A percentile compares a stretch with the other conserved stretches of the same genome.
Conservation (phyloP, 1,284 basidiomycete species). For the Papiliotrema laurentii region DNA sequence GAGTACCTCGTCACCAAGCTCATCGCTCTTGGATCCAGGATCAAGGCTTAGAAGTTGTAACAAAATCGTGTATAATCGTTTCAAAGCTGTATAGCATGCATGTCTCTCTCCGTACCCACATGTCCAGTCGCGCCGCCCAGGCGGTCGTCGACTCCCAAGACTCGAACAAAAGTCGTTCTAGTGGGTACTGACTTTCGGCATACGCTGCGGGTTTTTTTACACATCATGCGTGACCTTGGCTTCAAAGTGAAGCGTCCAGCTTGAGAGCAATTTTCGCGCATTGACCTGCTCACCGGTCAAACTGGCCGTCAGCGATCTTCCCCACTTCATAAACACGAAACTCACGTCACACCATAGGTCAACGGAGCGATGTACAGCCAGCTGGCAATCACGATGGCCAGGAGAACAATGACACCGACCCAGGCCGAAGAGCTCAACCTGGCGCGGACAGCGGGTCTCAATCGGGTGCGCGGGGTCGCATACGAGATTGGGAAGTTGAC, state of each 20-base stretch:
- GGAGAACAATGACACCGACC: conserved; percentile 57
- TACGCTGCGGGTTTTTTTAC: neutral
- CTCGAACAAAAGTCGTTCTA: neutral
- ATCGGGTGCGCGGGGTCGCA: conserved; percentile 58
- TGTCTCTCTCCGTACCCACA: neutral
- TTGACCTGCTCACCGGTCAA: conserved; percentile 44
- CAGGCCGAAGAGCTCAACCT: conserved; percentile 61
- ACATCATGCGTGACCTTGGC: conserved; percentile 20
- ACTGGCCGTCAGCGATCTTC: conserved; percentile 13
- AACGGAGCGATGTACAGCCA: conserved; percentile 76
- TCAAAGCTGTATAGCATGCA: neutral
- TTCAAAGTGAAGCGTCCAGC: conserved; percentile 49
- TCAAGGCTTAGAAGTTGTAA: conserved; percentile 6
- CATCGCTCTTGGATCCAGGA: conserved; percentile 29
- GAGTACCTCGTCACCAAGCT: conserved; percentile 44
- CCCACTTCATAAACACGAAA: conserved; percentile 12
- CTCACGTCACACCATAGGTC: conserved; percentile 88
- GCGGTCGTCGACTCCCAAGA: neutral
- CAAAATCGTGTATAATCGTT: no score
- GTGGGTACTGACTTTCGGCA: no score
- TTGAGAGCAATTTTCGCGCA: conserved; percentile 41
- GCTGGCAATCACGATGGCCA: conserved; percentile 60
- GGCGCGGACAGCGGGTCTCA: conserved; percentile 61
- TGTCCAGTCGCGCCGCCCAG: neutral
- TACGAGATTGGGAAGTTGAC: conserved; percentile 88